A percentile compares a stretch with the other conserved stretches of the same genome.
Evolutionary conservation across 805 yeast species (phyloP).

Genomic region (Metschnikowia borealis): DNA sequence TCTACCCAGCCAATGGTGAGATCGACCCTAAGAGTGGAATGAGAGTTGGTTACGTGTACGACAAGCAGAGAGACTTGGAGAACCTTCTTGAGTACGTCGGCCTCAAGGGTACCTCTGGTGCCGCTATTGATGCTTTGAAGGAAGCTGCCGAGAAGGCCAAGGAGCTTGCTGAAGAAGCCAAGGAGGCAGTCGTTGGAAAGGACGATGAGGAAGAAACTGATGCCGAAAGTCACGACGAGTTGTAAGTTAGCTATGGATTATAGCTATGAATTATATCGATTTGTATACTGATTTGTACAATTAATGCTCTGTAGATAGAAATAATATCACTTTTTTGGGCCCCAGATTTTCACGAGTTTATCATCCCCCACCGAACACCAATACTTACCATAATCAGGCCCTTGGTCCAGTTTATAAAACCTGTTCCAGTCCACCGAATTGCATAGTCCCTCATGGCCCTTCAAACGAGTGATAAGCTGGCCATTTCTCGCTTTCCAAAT

Average conservation of each 20-base stretch:
- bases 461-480: constrained; percentile 54
- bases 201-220: constrained; percentile 11
- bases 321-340: constrained; percentile 20
- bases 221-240: constrained; percentile 35
- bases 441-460: constrained; percentile 64
- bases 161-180: constrained; percentile 28
- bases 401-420: constrained; percentile 16
- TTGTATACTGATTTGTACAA: not conserved
- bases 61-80: constrained; percentile 72
- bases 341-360: constrained; percentile 65
- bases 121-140: constrained; percentile 41
- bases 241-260: constrained; percentile 19
- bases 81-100: constrained; percentile 66
- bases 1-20: constrained; percentile 74
- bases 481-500: constrained; percentile 77
- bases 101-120: constrained; percentile 56
- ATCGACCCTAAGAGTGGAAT: constrained; percentile 40
- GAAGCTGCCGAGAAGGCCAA: constrained; percentile 10
- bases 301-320: not conserved
- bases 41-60: constrained; percentile 55
- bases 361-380: constrained; percentile 91
- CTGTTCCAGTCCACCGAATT: constrained; percentile 77
- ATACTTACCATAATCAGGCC: constrained; percentile 40
- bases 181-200: constrained; percentile 12
- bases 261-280: not conserved